Evolutionary conservation across 495 filamentous ascomycete genomes (phyloP).

Genomic region (Neurospora sp.): DNA sequence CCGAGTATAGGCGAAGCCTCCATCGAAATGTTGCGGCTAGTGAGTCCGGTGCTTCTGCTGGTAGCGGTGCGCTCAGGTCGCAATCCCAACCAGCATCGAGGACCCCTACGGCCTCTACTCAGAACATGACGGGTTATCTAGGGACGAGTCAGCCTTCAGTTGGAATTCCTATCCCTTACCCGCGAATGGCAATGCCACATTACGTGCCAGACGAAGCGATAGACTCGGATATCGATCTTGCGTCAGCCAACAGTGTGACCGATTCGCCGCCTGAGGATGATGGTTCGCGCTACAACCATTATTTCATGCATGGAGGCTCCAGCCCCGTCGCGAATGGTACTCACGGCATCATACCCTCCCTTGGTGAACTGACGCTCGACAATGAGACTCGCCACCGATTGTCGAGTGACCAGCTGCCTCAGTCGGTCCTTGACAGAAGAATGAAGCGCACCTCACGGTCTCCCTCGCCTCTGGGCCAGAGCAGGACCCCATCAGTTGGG

Average conservation of each 20-base stretch:
- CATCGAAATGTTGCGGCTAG: constrained; percentile 32
- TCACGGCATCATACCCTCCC: constrained; percentile 30
- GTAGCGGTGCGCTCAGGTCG: constrained; percentile 40
- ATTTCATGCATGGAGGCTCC: constrained; percentile 28
- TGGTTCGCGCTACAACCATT: constrained; percentile 26
- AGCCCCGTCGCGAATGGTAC: constrained; percentile 23
- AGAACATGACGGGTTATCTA: constrained; percentile 10
- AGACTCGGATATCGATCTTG: constrained; percentile 28
- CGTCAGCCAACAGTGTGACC: constrained; percentile 17
- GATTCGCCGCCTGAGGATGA: constrained; percentile 34
- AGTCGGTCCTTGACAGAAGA: constrained; percentile 38
- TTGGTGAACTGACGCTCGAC: constrained; percentile 32
- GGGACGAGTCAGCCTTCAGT: constrained; percentile 19
- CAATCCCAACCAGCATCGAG: constrained; percentile 48
- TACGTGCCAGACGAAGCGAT: constrained; percentile 39
- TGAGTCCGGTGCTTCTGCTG: constrained; percentile 28
- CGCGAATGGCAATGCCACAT: constrained; percentile 33
- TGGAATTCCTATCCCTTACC: constrained; percentile 20
- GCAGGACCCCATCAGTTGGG: constrained; percentile 34
- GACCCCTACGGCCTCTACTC: constrained; percentile 19
- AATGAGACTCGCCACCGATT: constrained; percentile 29
- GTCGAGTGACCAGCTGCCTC: constrained; percentile 41
- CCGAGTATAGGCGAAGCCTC: constrained; percentile 40
- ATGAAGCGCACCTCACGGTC: constrained; percentile 43
- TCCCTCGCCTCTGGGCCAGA: constrained; percentile 43